Evolutionary conservation across 306 rosid genomes (phyloP), one percentile per base, ranked within the genome.

Genomic region (Gastrolobium bilobum): DNA sequence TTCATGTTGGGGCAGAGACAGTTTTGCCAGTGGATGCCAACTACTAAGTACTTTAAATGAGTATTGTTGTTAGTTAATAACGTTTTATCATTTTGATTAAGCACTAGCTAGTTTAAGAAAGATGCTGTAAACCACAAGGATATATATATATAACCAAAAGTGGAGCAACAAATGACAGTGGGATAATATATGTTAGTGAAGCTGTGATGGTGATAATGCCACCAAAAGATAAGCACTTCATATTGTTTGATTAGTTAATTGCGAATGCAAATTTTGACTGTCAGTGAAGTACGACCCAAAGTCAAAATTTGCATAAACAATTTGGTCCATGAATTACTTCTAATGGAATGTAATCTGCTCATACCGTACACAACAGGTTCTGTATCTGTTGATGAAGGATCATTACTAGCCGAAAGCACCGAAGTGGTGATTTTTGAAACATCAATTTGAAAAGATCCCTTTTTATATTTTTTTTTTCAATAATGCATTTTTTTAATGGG

Each of bases 301-400:
- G 71, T 66, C 80, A 56, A 65, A 35, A 10, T 15, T 74, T 66
- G 60, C 76, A 56, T 54, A 81, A 72, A 44, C 5, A 56, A 29
- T 44, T 43, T 9, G 59, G 51, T 40, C 3, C 2, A 30, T 50
- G 43, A 46, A 44, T 74, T 74, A 46, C 56, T 56, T 54, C 3
- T n/a, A 29, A 9, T 42, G 38, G 54, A 61, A 69, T 64, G 43
- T 29, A 9, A 51, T 2, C 33, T 14, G 1, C 26, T 34, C 38
- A 6, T 14, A 29, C 50, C 64, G 66, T 30, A 40, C 71, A 60
- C 47, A 26, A 30, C 11, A 5, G 57, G n/a, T 26, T 61, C 30
- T 13, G 10, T 48, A 34, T 15, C 3, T 39, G 47, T 40, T 38
- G 65, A 30, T 50, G 39, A 47, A 42, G 39, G 47, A 51, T 71